Evolutionary conservation across 2,329 filamentous ascomycete genomes (phyloP), one percentile per base, ranked within the genome.

Genomic region (Volutella citrinella): DNA sequence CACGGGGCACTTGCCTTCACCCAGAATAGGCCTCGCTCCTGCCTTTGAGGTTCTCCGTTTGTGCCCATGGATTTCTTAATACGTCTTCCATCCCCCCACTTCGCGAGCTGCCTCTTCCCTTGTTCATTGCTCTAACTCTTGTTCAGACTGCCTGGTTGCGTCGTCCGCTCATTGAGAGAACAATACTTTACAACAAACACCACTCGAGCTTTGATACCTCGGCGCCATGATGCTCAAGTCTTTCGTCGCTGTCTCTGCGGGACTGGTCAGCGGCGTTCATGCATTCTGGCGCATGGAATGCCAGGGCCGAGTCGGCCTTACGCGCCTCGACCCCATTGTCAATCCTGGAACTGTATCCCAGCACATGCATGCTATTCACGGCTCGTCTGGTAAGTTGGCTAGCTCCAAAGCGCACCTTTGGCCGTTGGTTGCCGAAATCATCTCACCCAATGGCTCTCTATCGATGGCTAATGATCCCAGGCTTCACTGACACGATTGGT

Each of bases 251-350:
- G 44, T 63, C 28, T 52, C 59, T 13, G 56, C 52, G 26, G 56
- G 55, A 47, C 52, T 66, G 19, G 43, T 64, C 22, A 56, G 57
- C 24, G 48, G 64, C 37, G 72, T 69, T 28, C 56, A 74, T 49
- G 89, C 84, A 40, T 95, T 95, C 64, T 95, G 87, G 87, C 87
- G 89, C 57, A 85, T 95, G 75, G 84, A 87, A 52, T 95, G 88
- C 63, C 83, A 78, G 48, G 81, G 80, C 36, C 74, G 76, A 28
- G 70, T 80, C 46, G 86, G 80, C 43, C 59, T 87, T 37, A 84
- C 79, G 30, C 78, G 87, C 37, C 69, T 95, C 24, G 88, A 95
- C 56, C 88, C 88, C 13, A 70, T 95, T 36, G 71, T 93, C 36
- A 72, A 78, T 38, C 74, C 74, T 4, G 81, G 78, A 30, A 49